These are phyloP conservation scores for Mallotus nudiflorus DNA, from an alignment of 345 rosid genomes.

Conservation along the genomic window DNA sequence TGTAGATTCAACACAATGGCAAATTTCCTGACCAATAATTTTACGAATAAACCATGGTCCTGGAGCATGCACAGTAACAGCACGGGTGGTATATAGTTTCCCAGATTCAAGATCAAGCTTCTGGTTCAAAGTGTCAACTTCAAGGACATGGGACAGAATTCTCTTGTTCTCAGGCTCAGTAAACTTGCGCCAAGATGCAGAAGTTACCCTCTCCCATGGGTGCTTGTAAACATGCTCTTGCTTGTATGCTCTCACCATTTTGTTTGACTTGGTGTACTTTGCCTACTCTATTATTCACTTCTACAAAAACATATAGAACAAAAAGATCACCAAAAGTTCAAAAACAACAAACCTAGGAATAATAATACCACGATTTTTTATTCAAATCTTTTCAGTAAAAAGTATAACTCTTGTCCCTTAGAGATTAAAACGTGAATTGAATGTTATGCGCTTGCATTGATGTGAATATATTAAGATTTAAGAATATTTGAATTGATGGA, in stretches of 20 bases:
- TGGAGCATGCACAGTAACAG: slow-evolving; percentile 78
- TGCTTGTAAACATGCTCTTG: slow-evolving; percentile 95
- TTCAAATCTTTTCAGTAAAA: not conserved
- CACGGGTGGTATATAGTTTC: slow-evolving; percentile 86
- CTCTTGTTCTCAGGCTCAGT: slow-evolving; percentile 92
- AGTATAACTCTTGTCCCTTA: not conserved
- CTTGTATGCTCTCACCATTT: slow-evolving; percentile 72
- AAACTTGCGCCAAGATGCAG: slow-evolving; percentile 98
- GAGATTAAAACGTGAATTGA: not conserved
- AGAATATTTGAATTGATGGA: too few species aligned
- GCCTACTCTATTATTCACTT: too few species aligned
- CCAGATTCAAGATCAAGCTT: slow-evolving; percentile 65
- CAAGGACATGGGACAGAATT: slow-evolving; percentile 71
- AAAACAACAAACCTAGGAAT: not conserved
- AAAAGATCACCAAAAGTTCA: too few species aligned
- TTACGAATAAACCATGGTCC: slow-evolving; percentile 92
- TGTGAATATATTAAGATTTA: too few species aligned
- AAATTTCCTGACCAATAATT: slow-evolving; percentile 88
- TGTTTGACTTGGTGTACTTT: too few species aligned
- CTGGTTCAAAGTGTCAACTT: slow-evolving; percentile 77
- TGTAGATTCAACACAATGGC: slow-evolving; percentile 89
- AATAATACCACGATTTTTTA: not conserved
- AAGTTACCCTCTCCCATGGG: slow-evolving; percentile 97
- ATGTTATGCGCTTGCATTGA: not conserved
- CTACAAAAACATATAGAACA: not conserved